Evolutionary conservation across 2,329 filamentous ascomycete genomes (phyloP), one percentile per base, ranked within the genome.

Genomic region (Cercospora zeae-maydis): DNA sequence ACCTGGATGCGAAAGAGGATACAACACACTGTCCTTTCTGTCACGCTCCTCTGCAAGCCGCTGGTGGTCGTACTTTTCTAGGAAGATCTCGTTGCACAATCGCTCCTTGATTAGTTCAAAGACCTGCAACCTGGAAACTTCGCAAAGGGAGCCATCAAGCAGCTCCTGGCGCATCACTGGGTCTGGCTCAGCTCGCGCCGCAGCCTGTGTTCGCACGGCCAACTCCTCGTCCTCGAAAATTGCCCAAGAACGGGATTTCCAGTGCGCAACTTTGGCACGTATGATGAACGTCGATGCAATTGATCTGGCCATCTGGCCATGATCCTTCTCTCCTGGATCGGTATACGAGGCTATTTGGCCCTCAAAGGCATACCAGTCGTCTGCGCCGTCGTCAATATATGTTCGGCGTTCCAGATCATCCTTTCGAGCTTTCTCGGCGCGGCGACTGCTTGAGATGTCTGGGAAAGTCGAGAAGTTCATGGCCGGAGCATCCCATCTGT

Each of bases 201-300:
- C 58, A 10, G 64, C 56, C 39, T 56, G 58, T 31, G 61, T 66
- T 19, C 67, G 55, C 31, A 66, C 55, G 1, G 27, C 42, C 39
- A 67, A 55, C 57, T 70, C 69, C 13, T 67, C 66, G 5, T 37
- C 56, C 62, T 71, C 69, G 47, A 69, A 72, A 13, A 63, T 47
- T 4, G 52, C 47, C 66, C 67, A 72, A 6, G 62, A 57, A 16
- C 58, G 56, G 1, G 63, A 65, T 16, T 52, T 61, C 11, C 64
- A 42, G 34, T 62, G 67, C 4, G 69, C 69, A 11, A 63, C 58
- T 55, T 70, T 72, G 8, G 68, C 69, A 30, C 69, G 66, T 4
- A 53, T 55, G 7, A 66, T 62, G 53, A 71, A 71, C 0, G 55
- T 63, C 1, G 60, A 57, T 5, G 67, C 70, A 31, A 69, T 66